Base-by-base conservation (phyloP, 345 rosid genomes). In the Raphanus sativus region DNA sequence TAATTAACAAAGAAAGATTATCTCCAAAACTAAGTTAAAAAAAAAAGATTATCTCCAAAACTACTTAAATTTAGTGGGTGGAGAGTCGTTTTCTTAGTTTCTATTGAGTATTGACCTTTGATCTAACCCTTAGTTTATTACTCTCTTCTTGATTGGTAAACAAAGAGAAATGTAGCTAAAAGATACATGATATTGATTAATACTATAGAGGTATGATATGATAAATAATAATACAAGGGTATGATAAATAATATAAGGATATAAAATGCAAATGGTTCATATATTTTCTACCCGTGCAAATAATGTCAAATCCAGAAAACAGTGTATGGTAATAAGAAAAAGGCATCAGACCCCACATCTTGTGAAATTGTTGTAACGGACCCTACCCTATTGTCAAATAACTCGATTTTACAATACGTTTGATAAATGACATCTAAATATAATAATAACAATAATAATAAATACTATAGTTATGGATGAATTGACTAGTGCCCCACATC, bases 41-140 rank as follows among this genome's bases (percentile, higher is more conserved):
- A n/a, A n/a, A n/a, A n/a, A n/a, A n/a, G n/a, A n/a, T n/a, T n/a
- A n/a, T n/a, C n/a, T n/a, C n/a, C 70, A 67, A 78, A 67, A 72
- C 66, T 74, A 74, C 33, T 40, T 56, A 70, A 70, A 75, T 15
- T n/a, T 75, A 70, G 86, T 83, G 2, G 96, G 89, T 86, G 80
- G 73, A 63, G 79, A 29, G 90, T 85, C 87, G 83, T 87, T 89
- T 89, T 87, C 30, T 56, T 12, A 86, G 86, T 34, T 89, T 87
- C 24, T 52, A n/a, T 69, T 77, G 34, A 32, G 34, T 32, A 34
- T 34, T 6, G 75, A 75, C 60, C 36, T 84, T 79, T 83, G 45
- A 42, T 70, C 73, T 75, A 63, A 69, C 54, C 79, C 48, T 29
- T 75, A 68, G 68, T 55, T 70, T 69, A 73, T 73, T 74, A 68